A percentile compares a stretch with the other conserved stretches of the same genome.
phyloP scores from a whole-genome alignment of 768 basidiomycete species.

The Pulveroboletus sp. region DNA sequence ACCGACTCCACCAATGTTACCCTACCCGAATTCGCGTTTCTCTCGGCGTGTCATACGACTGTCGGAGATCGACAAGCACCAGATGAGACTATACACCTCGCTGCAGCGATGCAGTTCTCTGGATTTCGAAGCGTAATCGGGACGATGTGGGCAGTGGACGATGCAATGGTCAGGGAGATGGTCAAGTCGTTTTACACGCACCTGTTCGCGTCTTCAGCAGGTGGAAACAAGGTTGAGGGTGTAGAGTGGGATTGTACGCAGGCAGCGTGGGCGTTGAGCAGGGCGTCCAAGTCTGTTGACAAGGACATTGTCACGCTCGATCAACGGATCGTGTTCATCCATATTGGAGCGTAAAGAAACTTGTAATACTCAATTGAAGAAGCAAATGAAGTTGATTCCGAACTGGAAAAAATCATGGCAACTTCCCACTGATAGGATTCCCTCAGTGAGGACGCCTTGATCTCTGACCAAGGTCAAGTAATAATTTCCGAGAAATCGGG shows the following conservation, averaged over 20 bases:
- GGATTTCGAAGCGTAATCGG: slow-evolving; percentile 36
- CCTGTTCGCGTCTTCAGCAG: slow-evolving; percentile 4
- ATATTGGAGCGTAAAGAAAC: slow-evolving; percentile 14
- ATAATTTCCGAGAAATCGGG: too few species aligned
- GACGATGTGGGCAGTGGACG: slow-evolving; percentile 34
- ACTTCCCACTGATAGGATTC: too few species aligned
- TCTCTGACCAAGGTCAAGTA: too few species aligned
- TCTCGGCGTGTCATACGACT: slow-evolving; percentile 36
- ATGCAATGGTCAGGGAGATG: slow-evolving; percentile 17
- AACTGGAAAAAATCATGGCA: too few species aligned
- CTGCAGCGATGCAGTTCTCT: slow-evolving; percentile 34
- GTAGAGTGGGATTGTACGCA: slow-evolving; percentile 10
- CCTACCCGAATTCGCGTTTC: slow-evolving; percentile 27
- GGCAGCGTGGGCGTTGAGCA: slow-evolving; percentile 20
- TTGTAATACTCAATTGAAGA: too few species aligned
- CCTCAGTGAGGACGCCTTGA: too few species aligned
- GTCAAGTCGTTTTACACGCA: slow-evolving; percentile 23
- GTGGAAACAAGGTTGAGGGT: background rate
- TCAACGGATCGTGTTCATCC: slow-evolving; percentile 27
- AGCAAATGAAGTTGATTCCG: too few species aligned
- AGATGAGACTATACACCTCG: slow-evolving; percentile 35
- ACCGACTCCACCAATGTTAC: background rate
- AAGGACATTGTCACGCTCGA: slow-evolving; percentile 20
- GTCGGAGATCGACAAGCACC: slow-evolving; percentile 20
- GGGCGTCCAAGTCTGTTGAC: slow-evolving; percentile 19